A percentile compares a stretch with the other conserved stretches of the same genome.
These are phyloP conservation scores for Mortierella sp. DNA, from an alignment of 371 early-diverging fungal species.

Conservation along the genomic window DNA sequence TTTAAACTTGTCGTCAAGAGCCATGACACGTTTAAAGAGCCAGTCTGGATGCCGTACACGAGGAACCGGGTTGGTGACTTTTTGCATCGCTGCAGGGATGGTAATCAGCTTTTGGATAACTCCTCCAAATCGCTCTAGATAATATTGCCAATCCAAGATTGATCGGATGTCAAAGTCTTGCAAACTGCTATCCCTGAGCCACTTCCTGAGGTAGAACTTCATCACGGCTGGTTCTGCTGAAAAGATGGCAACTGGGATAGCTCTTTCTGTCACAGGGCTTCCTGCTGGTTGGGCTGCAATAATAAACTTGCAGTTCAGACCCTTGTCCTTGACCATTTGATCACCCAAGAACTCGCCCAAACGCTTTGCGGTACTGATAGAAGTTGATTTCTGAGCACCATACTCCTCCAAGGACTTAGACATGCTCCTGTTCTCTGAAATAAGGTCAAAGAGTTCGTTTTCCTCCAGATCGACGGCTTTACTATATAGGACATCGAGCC, in stretches of 20 bases:
- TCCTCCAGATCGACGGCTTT: slow-evolving; percentile 90
- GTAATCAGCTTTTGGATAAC: slow-evolving; percentile 98
- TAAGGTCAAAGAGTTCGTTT: slow-evolving; percentile 95
- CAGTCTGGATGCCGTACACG: slow-evolving; percentile 96
- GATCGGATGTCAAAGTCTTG: slow-evolving; percentile 87
- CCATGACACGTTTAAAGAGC: slow-evolving; percentile 85
- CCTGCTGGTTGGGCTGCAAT: slow-evolving; percentile 92
- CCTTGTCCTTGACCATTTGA: slow-evolving; percentile 98
- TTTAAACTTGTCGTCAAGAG: slow-evolving; percentile 79
- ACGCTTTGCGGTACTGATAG: slow-evolving; percentile 96
- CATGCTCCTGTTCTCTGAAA: slow-evolving; percentile 99
- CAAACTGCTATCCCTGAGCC: slow-evolving; percentile 88
- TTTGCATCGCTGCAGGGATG: slow-evolving; percentile 99
- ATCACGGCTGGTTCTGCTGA: slow-evolving; percentile 84
- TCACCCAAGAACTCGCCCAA: slow-evolving; percentile 98
- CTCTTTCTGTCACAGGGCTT: slow-evolving; percentile 95
- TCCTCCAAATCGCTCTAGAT: slow-evolving; percentile 95
- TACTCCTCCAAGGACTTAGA: slow-evolving; percentile 95
- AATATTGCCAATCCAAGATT: slow-evolving; percentile 99
- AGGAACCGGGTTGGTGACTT: slow-evolving; percentile 94
- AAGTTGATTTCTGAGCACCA: slow-evolving; percentile 94
- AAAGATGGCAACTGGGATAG: slow-evolving; percentile 98
- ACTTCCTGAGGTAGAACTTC: slow-evolving; percentile 92
- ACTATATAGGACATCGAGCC: slow-evolving; percentile 96
- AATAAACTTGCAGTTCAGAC: slow-evolving; percentile 97